Conservation (phyloP, 1,139 yeast genomes). For the Suhomyces anneliseae region DNA sequence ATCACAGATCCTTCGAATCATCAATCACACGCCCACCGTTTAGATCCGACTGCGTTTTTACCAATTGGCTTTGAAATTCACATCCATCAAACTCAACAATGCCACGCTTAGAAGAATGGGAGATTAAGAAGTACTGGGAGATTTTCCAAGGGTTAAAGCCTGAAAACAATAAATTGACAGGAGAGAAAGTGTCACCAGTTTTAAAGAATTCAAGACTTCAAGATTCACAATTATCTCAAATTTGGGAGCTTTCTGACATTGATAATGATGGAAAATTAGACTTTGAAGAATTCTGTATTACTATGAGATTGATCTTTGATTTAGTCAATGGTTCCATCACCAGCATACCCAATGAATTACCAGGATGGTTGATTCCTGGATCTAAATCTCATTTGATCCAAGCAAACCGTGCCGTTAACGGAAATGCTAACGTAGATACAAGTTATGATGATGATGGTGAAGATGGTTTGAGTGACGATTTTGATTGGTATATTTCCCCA, state of each 20-base stretch:
- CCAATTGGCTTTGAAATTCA: background rate
- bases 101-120: constrained; percentile 88
- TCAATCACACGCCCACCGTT: background rate
- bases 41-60: background rate
- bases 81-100: constrained; percentile 17
- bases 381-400: constrained; percentile 81
- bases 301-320: constrained; percentile 93
- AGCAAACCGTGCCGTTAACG: constrained; percentile 65
- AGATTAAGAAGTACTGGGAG: constrained; percentile 95
- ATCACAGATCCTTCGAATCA: background rate
- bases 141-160: constrained; percentile 90
- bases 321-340: constrained; percentile 72
- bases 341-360: constrained; percentile 68
- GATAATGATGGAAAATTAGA: constrained; percentile 90
- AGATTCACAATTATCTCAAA: constrained; percentile 70
- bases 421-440: constrained; percentile 18
- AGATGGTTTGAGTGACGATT: constrained; percentile 59
- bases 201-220: constrained; percentile 84
- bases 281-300: constrained; percentile 95
- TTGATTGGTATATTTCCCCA: constrained; percentile 97
- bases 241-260: constrained; percentile 93
- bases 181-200: constrained; percentile 83
- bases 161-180: constrained; percentile 70
- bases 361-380: constrained; percentile 90
- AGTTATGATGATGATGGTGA: constrained; percentile 41